Percentiles rank a stretch among this genome's conserved stretches.
Evolutionary conservation across 345 rosid genomes (phyloP).

Genomic region (Linum lewisii): DNA sequence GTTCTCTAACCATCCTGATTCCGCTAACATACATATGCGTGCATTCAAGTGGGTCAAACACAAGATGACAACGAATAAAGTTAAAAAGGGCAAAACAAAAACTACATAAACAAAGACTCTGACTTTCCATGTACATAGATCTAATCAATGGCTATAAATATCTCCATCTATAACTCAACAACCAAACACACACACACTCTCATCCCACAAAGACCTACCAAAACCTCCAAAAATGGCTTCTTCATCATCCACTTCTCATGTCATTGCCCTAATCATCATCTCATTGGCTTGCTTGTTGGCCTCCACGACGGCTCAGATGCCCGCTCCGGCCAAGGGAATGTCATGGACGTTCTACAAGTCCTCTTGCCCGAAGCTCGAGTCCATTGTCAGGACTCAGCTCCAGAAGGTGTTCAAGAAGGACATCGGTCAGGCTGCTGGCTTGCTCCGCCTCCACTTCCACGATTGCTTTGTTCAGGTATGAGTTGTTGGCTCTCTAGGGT

Average conservation of each 20-base stretch:
- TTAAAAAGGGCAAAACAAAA: no score
- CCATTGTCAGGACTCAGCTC: constrained; percentile 43
- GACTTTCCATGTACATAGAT: no score
- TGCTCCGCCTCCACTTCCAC: constrained; percentile 85
- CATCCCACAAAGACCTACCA: no score
- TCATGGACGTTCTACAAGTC: constrained; percentile 58
- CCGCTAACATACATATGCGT: no score
- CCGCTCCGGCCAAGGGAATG: constrained; percentile 41
- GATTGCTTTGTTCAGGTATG: constrained; percentile 95
- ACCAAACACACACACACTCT: no score
- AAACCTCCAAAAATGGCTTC: not conserved
- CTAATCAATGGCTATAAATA: no score
- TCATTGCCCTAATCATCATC: constrained; percentile 12
- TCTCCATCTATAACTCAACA: no score
- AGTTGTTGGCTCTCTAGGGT: not conserved
- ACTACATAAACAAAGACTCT: no score
- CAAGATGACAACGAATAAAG: no score
- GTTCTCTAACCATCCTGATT: no score
- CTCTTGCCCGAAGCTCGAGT: constrained; percentile 59
- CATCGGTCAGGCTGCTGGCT: constrained; percentile 83
- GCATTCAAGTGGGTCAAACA: no score
- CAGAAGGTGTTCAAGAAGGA: constrained; percentile 53
- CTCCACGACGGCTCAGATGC: constrained; percentile 12
- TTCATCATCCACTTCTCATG: constrained; percentile 14
- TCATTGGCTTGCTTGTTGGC: constrained; percentile 8